Evolutionary conservation across 495 filamentous ascomycete species (phyloP).

Genomic region (Astrothelium subdiscretum): DNA sequence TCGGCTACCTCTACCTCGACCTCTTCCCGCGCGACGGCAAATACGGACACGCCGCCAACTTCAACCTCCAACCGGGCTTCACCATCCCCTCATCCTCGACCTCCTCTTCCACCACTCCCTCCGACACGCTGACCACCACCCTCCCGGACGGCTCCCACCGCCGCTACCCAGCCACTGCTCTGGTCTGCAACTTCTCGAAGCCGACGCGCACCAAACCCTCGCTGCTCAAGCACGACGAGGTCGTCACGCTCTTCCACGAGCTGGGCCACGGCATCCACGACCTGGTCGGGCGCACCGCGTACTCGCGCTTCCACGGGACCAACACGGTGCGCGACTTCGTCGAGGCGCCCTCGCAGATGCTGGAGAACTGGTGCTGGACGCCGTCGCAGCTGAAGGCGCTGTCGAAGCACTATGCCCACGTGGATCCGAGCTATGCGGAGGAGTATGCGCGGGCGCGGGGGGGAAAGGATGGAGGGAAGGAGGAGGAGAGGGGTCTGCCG

Average conservation of each 20-base stretch:
- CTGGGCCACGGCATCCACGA: conserved; percentile 68
- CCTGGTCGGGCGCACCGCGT: conserved; percentile 51
- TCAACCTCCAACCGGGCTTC: conserved; percentile 35
- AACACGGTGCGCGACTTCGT: conserved; percentile 61
- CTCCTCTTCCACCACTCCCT: conserved; percentile 12
- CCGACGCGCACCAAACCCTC: conserved; percentile 57
- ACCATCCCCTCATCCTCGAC: conserved; percentile 13
- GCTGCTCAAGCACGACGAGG: conserved; percentile 60
- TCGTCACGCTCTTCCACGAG: conserved; percentile 63
- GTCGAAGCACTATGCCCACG: conserved; percentile 52
- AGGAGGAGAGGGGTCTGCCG: conserved; percentile 24
- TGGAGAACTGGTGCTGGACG: conserved; percentile 71
- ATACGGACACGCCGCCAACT: conserved; percentile 43
- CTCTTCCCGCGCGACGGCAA: conserved; percentile 57
- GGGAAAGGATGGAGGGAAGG: conserved; percentile 28
- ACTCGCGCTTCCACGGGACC: conserved; percentile 66
- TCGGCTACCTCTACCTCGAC: conserved; percentile 63
- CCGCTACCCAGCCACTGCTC: conserved; percentile 55
- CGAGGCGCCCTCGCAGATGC: conserved; percentile 61
- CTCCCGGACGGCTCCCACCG: conserved; percentile 23
- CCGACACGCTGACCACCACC: conserved; percentile 6
- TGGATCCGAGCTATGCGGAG: conserved; percentile 46
- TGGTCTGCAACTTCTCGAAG: conserved; percentile 65
- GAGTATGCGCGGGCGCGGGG: conserved; percentile 39
- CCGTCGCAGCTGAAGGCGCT: conserved; percentile 54